Evolutionary conservation across 257 asterid genomes (phyloP), one percentile per base, ranked within the genome.

Genomic region (Plantago major): DNA sequence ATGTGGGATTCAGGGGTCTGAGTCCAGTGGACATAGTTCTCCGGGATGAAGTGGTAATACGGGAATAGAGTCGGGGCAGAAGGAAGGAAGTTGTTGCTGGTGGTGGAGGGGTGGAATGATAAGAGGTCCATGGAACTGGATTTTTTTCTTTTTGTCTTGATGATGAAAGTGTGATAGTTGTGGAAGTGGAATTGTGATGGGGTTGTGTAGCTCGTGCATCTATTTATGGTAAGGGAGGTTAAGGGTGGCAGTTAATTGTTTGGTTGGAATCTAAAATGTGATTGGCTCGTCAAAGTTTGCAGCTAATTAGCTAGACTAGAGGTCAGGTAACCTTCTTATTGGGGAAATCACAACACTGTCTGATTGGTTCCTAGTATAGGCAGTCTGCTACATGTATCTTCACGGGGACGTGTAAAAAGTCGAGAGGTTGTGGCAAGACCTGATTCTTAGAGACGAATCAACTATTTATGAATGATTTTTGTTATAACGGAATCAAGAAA

Each of bases 1-100:
- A 82, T 46, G 79, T 84, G 93, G 67, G 86, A 87, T 50, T 84
- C 74, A 28, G 93, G 90, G 37, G 93, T 87, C 48, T 80, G 83
- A 44, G 75, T 62, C 93, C 86, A 87, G 62, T 84, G 90, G 62
- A 87, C 82, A 68, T 78, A 66, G 74, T 84, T 84, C 64, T 82
- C 76, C 7, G 83, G 87, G 70, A 74, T 54, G 72, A 68, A 72
- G 46, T 70, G 76, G 54, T 49, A 48, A 58, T 70, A 42, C 54
- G 80, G 83, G 59, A 28, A 64, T 26, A 71, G 65, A 62, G 40
- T 33, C 8, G 58, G 76, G 62, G 82, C 45, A 50, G 77, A 67
- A 42, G 71, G 70, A 66, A 80, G 67, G 72, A 72, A 62, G 56
- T 79, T 47, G 64, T 50, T 53, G 6, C 40, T 33, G 73, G 65